phyloP scores from a whole-genome alignment of 192 early-diverging fungal species.

The Globomyces pollinis-pini region DNA sequence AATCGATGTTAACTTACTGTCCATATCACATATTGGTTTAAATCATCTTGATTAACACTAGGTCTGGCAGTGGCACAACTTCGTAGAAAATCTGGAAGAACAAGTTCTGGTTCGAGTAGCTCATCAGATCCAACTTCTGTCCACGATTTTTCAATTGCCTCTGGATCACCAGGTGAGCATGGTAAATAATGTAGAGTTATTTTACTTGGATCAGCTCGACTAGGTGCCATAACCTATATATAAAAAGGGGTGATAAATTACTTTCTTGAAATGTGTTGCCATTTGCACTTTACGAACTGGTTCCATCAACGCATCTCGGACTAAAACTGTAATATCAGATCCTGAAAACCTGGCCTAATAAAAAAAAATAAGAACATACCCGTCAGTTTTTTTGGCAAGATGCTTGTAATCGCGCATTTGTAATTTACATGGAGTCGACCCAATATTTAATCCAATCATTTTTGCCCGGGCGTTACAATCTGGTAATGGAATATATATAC shows the following conservation, averaged over 20 bases:
- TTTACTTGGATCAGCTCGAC: slow-evolving; percentile 39
- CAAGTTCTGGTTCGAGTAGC: slow-evolving; percentile 86
- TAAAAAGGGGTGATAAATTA: slow-evolving; percentile 18
- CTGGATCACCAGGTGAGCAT: slow-evolving; percentile 88
- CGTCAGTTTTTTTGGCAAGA: slow-evolving; percentile 77
- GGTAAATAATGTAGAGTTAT: slow-evolving; percentile 68
- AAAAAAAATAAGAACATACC: slow-evolving; percentile 45
- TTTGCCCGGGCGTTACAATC: slow-evolving; percentile 75
- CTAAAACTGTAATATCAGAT: slow-evolving; percentile 90
- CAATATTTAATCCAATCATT: slow-evolving; percentile 92
- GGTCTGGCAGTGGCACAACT: slow-evolving; percentile 69
- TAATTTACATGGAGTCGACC: slow-evolving; percentile 80
- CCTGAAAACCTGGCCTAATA: slow-evolving; percentile 73
- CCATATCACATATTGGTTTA: slow-evolving; percentile 79
- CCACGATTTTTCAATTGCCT: slow-evolving; percentile 85
- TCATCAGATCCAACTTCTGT: slow-evolving; percentile 74
- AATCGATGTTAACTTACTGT: slow-evolving; percentile 73
- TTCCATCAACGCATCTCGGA: slow-evolving; percentile 95
- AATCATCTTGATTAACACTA: slow-evolving; percentile 77
- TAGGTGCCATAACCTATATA: slow-evolving; percentile 48
- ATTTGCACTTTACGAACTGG: slow-evolving; percentile 92
- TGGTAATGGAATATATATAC: slow-evolving; percentile 97
- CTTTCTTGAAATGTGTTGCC: slow-evolving; percentile 86
- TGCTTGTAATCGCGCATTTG: slow-evolving; percentile 60
- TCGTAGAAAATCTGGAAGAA: slow-evolving; percentile 74